phyloP scores from a whole-genome alignment of 345 rosid species.

The Salix dunnii region DNA sequence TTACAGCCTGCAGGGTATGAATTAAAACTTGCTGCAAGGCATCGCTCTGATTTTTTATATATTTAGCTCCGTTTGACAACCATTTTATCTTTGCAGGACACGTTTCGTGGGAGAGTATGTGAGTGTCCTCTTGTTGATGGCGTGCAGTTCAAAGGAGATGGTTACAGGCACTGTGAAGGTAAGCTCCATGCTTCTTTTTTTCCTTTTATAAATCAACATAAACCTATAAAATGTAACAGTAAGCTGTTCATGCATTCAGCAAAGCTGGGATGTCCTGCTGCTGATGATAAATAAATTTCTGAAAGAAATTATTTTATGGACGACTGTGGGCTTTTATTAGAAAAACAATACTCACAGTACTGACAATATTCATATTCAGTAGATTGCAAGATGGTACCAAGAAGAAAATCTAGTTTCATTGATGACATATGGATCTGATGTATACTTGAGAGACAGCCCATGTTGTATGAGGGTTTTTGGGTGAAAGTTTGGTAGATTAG shows the following conservation, averaged over 20 bases:
- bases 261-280: background rate
- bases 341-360: background rate
- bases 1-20: constrained; percentile 93
- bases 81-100: constrained; percentile 53
- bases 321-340: background rate
- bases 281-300: background rate
- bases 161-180: constrained; percentile 95
- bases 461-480: background rate
- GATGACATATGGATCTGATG: background rate
- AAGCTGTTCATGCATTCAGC: background rate
- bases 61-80: background rate
- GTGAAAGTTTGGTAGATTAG: background rate
- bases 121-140: constrained; percentile 92
- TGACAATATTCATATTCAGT: background rate
- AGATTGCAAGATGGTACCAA: background rate
- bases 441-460: background rate
- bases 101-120: constrained; percentile 93
- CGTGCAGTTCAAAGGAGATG: constrained; percentile 94
- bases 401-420: background rate
- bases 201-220: background rate
- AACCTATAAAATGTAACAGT: background rate
- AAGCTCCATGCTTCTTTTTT: constrained; percentile 11
- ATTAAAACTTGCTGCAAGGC: constrained; percentile 3
- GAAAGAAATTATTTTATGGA: background rate
- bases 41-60: background rate